Evolutionary conservation across 1,284 basidiomycete genomes (phyloP), one percentile per base, ranked within the genome.

Genomic region (Rhodotorula glutinis): DNA sequence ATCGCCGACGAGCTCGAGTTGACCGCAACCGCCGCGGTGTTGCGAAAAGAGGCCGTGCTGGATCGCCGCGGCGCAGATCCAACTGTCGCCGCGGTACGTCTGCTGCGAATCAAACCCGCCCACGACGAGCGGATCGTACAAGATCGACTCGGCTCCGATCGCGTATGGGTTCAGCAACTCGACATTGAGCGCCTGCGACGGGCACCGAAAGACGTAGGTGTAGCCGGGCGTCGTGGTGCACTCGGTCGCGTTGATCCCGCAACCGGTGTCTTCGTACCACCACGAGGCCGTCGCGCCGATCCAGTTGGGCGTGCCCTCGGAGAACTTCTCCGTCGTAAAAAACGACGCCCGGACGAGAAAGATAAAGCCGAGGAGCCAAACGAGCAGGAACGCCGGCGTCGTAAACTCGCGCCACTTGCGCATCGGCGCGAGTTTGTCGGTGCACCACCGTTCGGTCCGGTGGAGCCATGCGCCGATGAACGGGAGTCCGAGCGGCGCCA

Each of bases 61-160:
- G 44, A 88, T 83, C n/a, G 91, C 91, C 52, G 91, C 86, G 46
- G 90, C 85, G 77, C 92, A 94, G 44, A 93, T 84, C 77, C 92
- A 94, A 59, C 83, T 87, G 77, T 94, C 92, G 1, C 86, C 90
- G 74, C 92, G 83, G 75, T 92, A 93, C 4, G 89, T 90, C 38
- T 77, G 75, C 2, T 59, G 60, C 14, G 61, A 60, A 60, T 76
- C 77, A 7, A 89, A 89, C 21, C 91, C 91, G 14, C 92, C 92
- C 2, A 94, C 88, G 57, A 94, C 83, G 29, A 93, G 81, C 10
- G 91, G 88, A 27, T 85, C 82, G 73, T 86, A 89, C 49, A 84
- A 84, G 47, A 87, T 82, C 68, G 86, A 80, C 62, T 85, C 79
- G 65, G 84, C 77, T 38, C 91, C 91, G n/a, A 94, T 83, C 0